phyloP scores from a whole-genome alignment of 352 stramenopile species.

The Phytophthora fragariaefolia region DNA sequence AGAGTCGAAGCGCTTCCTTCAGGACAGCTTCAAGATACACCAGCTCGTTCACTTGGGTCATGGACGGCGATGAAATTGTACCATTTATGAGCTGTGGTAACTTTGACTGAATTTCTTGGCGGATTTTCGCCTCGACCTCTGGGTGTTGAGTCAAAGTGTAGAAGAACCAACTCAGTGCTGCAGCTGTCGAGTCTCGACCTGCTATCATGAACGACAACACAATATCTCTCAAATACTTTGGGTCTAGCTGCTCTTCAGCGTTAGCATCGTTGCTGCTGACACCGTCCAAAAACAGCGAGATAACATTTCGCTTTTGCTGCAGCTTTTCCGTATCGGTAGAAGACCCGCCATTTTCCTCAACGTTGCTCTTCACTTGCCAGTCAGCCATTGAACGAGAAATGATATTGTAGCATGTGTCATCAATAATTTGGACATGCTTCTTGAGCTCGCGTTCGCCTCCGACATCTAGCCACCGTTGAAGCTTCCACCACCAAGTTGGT shows the following conservation, averaged over 20 bases:
- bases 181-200: slow-evolving; percentile 71
- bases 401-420: slow-evolving; percentile 42
- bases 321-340: not conserved
- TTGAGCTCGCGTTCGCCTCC: slow-evolving; percentile 43
- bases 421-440: slow-evolving; percentile 37
- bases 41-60: slow-evolving; percentile 37
- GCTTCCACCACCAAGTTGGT: slow-evolving; percentile 51
- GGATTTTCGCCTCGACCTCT: slow-evolving; percentile 43
- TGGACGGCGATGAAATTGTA: slow-evolving; percentile 10
- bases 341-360: not conserved
- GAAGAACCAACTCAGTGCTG: slow-evolving; percentile 73
- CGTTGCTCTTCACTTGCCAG: not conserved
- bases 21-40: slow-evolving; percentile 53
- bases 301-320: slow-evolving; percentile 33
- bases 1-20: slow-evolving; percentile 42
- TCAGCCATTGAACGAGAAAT: slow-evolving; percentile 39
- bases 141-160: slow-evolving; percentile 59
- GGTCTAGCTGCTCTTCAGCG: slow-evolving; percentile 29
- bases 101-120: slow-evolving; percentile 38
- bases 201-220: slow-evolving; percentile 81
- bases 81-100: slow-evolving; percentile 27
- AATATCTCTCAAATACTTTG: slow-evolving; percentile 62
- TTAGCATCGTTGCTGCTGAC: slow-evolving; percentile 19
- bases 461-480: slow-evolving; percentile 43
- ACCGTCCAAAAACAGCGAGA: slow-evolving; percentile 56